Evolutionary conservation across 768 basidiomycete species (phyloP), one percentile per base, ranked within the genome.

Genomic region (Leccinum uliginosum): DNA sequence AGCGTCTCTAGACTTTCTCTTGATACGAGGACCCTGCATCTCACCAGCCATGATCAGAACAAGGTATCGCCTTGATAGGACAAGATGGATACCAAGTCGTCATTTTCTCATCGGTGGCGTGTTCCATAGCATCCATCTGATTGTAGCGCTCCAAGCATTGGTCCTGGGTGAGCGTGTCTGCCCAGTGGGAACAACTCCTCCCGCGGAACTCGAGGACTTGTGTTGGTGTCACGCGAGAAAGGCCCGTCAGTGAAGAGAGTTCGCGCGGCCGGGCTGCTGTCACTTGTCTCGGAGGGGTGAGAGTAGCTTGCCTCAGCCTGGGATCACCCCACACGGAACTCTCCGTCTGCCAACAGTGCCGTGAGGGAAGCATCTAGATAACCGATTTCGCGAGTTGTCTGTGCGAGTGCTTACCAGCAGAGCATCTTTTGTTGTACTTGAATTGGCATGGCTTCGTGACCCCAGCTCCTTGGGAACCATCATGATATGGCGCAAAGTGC

Each of bases 1-100:
- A 59, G 57, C 62, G n/a, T 56, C n/a, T 69, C 66, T 3, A 82
- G 78, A 57, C 80, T 66, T 43, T 73, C 71, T 55, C 82, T 72
- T 6, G 79, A 80, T n/a, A 79, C 81, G 14, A 86, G 70, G 4
- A 86, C 79, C 85, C 84, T 58, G 38, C 24, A 43, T 43, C 29
- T 32, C 43, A 21, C 43, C 30, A 51, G 8, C 38, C 27, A 23
- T 23, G 26, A 23, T 38, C 2, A 47, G 34, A 35, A 44, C 11
- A 17, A 24, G 38, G 19, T 23, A 7, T 35, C 9, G 29, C 32
- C 15, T 59, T 12, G 19, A 23, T 43, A 43, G 44, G 12, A 46
- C 26, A 27, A 6, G 48, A 48, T 15, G 45, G 55, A 35, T 66
- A 82, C 84, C 83, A 85, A 40, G 77, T 78, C 34, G 73, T 6